Base-by-base conservation (phyloP, 106 monocot species). In the Chionographis japonica region DNA sequence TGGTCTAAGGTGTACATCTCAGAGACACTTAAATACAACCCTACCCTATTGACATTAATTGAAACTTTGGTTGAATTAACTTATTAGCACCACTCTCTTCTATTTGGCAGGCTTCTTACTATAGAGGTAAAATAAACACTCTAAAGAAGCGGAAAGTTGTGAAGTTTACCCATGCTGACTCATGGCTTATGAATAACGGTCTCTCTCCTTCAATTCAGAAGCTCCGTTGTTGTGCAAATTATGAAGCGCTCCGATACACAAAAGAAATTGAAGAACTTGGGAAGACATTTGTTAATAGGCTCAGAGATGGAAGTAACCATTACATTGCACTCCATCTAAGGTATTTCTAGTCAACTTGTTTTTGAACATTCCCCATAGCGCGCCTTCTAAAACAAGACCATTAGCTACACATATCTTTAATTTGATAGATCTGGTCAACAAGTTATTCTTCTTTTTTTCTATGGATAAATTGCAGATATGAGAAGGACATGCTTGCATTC, bases 181-280 rank as follows among this genome's bases (percentile, higher is more conserved):
- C 88, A 4, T 57, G 95, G 40, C 46, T 97, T 2, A 78, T 73
- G 2, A 97, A 97, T 73, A 97, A 97, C 54, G 88, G 88, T 6
- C 75, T 85, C 56, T 69, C 86, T 14, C 92, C 95, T 20, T 92
- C 92, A 9, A 75, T 78, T 11, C 95, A 97, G 60, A 78, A 72
- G 66, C 84, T 97, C n/a, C 72, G 95, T 7, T 97, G 95, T 60
- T 86, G 86, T 14, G 86, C 89, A 37, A 97, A 97, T 68, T 97
- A 86, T 54, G 38, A 59, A 56, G 87, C 87, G 35, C 89, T 94
- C 42, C 65, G 68, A 8, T 90, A 82, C 72, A 85, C 77, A n/a
- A 11, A 60, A n/a, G 74, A 90, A 66, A 89, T 94, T n/a, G 86
- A 86, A 68, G 75, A 71, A 39, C 63, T 93, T 12, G 86, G 81